phyloP scores from a whole-genome alignment of 176 grass and related monocot genomes.

The Oryza nivara region DNA sequence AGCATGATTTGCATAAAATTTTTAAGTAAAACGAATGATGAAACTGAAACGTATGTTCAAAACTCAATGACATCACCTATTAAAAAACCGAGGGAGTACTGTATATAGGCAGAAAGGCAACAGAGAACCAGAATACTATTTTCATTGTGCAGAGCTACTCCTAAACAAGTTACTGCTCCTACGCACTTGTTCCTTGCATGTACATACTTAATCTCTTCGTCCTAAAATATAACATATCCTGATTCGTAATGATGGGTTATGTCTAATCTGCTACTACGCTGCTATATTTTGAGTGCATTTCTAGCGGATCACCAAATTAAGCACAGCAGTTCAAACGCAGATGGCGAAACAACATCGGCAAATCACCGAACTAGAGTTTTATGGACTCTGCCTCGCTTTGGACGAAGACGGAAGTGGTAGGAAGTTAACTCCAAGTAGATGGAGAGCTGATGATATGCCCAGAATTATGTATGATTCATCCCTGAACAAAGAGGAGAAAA shows the following conservation, averaged over 20 bases:
- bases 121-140: background rate
- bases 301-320: background rate
- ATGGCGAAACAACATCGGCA: background rate
- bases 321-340: background rate
- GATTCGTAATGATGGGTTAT: too few relatives aligned
- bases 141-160: too few relatives aligned
- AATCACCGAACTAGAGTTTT: background rate
- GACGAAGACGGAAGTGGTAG: background rate
- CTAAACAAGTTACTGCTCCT: background rate
- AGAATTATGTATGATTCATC: background rate
- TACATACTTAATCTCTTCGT: background rate
- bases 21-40: too few relatives aligned
- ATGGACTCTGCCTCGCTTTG: background rate
- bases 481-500: background rate
- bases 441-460: background rate
- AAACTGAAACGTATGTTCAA: too few relatives aligned
- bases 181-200: background rate
- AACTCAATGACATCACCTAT: too few relatives aligned
- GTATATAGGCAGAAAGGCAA: background rate
- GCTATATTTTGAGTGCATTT: background rate
- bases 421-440: background rate
- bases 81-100: too few relatives aligned
- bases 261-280: too few relatives aligned
- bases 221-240: too few relatives aligned
- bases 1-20: too few relatives aligned